A percentile compares a stretch with the other conserved stretches of the same genome.
Evolutionary conservation across 2,329 filamentous ascomycete genomes (phyloP).

Genomic region (Lachnellula subtilissima): DNA sequence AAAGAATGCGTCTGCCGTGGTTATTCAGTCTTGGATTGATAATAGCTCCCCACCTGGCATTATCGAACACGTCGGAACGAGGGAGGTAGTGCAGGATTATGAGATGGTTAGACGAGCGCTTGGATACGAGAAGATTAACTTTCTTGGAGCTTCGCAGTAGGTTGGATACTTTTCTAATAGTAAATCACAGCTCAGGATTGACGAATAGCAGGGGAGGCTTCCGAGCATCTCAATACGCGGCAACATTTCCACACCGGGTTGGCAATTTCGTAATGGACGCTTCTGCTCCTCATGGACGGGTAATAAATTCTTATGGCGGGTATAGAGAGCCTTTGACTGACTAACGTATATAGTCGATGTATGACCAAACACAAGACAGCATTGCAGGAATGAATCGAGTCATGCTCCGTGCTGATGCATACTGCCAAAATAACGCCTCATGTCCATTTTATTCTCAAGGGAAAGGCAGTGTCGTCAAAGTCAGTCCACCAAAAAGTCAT

Average conservation of each 20-base stretch:
- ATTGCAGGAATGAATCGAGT: constrained; percentile 5
- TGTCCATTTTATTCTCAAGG: constrained; percentile 8
- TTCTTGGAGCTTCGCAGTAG: constrained; percentile 10
- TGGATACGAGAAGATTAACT: constrained; percentile 11
- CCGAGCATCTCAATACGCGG: constrained; percentile 10
- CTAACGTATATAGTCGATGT: neutral
- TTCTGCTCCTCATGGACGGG: constrained; percentile 9
- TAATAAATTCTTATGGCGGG: neutral
- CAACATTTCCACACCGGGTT: constrained; percentile 9
- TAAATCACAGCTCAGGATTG: neutral
- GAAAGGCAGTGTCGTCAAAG: constrained; percentile 7
- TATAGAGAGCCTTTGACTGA: neutral
- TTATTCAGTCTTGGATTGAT: constrained; percentile 12
- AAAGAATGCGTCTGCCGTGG: constrained; percentile 1
- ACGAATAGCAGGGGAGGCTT: constrained; percentile 5
- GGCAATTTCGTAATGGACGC: constrained; percentile 11
- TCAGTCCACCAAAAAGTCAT: neutral
- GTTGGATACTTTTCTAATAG: neutral
- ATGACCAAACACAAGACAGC: constrained; percentile 7
- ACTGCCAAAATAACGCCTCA: constrained; percentile 7
- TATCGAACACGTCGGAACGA: constrained; percentile 8
- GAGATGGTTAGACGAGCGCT: constrained; percentile 6
- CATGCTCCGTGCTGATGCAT: constrained; percentile 13
- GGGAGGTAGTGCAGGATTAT: constrained; percentile 11
- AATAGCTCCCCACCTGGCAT: constrained; percentile 10